A percentile compares a stretch with the other conserved stretches of the same genome.
Conservation (phyloP, 164 flowering plant genomes). For the Houttuynia cordata region DNA sequence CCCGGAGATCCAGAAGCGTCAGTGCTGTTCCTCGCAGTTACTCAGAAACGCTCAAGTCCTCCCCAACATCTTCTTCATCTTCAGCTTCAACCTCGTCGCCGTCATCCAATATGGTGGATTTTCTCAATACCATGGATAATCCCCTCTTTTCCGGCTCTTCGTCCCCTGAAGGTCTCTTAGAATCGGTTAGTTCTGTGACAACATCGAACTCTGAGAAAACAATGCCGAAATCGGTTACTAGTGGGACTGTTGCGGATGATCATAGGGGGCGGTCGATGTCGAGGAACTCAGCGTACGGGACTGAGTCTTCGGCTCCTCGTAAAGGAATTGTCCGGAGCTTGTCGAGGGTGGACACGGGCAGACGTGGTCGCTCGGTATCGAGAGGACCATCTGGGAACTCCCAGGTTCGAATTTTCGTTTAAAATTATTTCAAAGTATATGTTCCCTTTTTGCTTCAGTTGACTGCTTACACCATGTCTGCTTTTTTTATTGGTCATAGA, state of each 20-base stretch:
- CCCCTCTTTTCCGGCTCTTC: conserved; percentile 42
- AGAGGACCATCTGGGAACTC: conserved; percentile 21
- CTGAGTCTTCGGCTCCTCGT: conserved; percentile 8
- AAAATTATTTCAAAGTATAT: no score
- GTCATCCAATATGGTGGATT: conserved; percentile 16
- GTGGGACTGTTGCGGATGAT: conserved; percentile 7
- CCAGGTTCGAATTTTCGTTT: conserved; percentile 31
- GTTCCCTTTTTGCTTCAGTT: no score
- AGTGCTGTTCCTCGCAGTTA: conserved; percentile 33
- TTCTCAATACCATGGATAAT: conserved; percentile 48
- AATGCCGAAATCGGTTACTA: not conserved
- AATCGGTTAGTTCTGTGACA: conserved; percentile 5
- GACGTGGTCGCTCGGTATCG: conserved; percentile 31
- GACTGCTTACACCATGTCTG: no score
- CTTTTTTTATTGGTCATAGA: conserved; percentile 17
- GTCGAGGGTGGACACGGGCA: conserved; percentile 33
- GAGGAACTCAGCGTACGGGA: conserved; percentile 16
- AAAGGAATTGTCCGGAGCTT: conserved; percentile 37
- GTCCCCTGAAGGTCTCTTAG: conserved; percentile 9
- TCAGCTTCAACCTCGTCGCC: not conserved
- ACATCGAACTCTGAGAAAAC: not conserved
- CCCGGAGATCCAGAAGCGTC: conserved; percentile 55
- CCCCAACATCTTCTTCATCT: not conserved
- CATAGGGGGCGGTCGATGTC: conserved; percentile 49
- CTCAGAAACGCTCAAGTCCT: not conserved